Percentiles rank a stretch among this genome's conserved stretches.
Evolutionary conservation across 1,139 yeast species (phyloP).

Genomic region (Scheffersomyces cryptocercus): DNA sequence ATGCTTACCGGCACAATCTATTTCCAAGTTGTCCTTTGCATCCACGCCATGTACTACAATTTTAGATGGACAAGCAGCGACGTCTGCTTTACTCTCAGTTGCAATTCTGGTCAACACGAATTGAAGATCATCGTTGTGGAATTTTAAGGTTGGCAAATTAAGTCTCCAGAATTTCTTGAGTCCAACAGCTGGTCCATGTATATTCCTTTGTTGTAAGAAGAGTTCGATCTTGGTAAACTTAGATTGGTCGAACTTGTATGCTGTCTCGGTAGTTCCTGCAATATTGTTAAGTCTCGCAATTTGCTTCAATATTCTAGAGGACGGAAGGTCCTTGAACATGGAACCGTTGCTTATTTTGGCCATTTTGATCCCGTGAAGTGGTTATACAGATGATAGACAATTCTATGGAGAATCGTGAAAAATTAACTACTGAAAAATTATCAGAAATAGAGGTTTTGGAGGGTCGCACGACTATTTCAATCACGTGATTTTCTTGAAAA

Average conservation of each 20-base stretch:
- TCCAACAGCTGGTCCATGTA: constrained; percentile 36
- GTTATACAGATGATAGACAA: too few species aligned
- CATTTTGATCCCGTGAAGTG: constrained; percentile 1
- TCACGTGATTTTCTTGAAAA: too few species aligned
- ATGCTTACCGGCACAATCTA: constrained; percentile 34
- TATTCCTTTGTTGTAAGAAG: constrained; percentile 26
- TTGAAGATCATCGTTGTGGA: constrained; percentile 72
- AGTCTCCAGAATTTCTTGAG: constrained; percentile 65
- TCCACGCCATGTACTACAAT: constrained; percentile 29
- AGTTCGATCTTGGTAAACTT: constrained; percentile 30
- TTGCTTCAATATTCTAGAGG: constrained; percentile 32
- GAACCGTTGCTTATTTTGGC: constrained; percentile 4
- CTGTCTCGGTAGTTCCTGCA: constrained; percentile 40
- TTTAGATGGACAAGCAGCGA: constrained; percentile 50
- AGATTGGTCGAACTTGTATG: constrained; percentile 30
- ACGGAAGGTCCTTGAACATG: constrained; percentile 29
- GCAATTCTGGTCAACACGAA: constrained; percentile 61
- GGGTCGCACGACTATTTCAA: too few species aligned
- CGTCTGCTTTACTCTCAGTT: constrained; percentile 39
- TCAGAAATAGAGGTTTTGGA: too few species aligned
- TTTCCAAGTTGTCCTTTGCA: constrained; percentile 19
- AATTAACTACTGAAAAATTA: too few species aligned
- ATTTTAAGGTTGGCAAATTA: constrained; percentile 74
- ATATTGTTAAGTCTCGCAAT: constrained; percentile 38
- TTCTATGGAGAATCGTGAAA: too few species aligned